Evolutionary conservation across 305 asterid species (phyloP).

Genomic region (Fraxinus velutina): DNA sequence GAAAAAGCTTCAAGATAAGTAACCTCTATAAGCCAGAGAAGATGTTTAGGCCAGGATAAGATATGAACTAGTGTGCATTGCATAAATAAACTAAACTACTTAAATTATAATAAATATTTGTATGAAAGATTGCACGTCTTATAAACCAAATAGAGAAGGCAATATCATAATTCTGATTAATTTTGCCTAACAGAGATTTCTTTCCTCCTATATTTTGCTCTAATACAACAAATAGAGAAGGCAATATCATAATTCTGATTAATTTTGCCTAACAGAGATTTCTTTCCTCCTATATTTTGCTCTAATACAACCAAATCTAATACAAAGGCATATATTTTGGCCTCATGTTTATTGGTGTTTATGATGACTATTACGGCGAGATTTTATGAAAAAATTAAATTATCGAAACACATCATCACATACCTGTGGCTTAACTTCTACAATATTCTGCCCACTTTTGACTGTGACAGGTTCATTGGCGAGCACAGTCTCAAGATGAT

Average conservation of each 20-base stretch:
- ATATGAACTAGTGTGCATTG: background rate
- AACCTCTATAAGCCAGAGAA: background rate
- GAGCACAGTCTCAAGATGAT: slow-evolving; percentile 80
- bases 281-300: background rate
- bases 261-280: background rate
- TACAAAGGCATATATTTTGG: background rate
- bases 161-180: background rate
- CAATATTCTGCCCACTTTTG: slow-evolving; percentile 66
- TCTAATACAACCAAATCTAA: background rate
- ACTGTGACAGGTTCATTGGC: slow-evolving; percentile 62
- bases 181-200: background rate
- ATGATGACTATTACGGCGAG: background rate
- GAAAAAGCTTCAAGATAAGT: background rate
- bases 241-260: background rate
- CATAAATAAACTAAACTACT: background rate
- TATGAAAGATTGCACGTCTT: background rate
- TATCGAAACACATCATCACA: background rate
- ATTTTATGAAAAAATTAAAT: background rate
- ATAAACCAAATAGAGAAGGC: background rate
- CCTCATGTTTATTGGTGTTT: background rate
- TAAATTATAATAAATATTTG: background rate
- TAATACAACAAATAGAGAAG: background rate
- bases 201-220: background rate
- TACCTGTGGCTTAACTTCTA: slow-evolving; percentile 92
- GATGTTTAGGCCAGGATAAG: background rate